Conservation (phyloP, 345 rosid species). For the Psidium friedrichsthalianum region DNA sequence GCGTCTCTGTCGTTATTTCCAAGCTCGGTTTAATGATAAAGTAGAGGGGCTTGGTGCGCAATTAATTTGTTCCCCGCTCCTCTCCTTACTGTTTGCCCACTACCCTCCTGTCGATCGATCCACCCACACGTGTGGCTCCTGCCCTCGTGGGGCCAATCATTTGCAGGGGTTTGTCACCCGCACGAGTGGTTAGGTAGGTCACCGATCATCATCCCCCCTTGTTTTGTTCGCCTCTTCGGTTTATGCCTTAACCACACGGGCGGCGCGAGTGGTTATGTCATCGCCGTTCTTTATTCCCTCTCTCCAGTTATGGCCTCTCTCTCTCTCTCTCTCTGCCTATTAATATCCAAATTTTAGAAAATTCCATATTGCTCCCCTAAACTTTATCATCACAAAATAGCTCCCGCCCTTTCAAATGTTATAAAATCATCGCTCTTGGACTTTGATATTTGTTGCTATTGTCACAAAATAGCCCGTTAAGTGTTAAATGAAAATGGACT, state of each 20-base stretch:
- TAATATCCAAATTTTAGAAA: not conserved
- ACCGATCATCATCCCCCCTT: not conserved
- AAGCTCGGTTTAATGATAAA: not conserved
- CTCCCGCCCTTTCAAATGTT: not conserved
- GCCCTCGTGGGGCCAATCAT: not conserved
- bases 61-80: not conserved
- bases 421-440: not conserved
- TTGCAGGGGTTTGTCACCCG: not conserved
- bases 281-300: not conserved
- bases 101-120: not conserved
- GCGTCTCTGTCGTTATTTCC: not conserved
- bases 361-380: not conserved
- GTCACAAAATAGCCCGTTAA: not conserved
- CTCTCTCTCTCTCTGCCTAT: not conserved
- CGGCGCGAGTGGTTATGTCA: not conserved
- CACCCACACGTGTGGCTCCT: not conserved
- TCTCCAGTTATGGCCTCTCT: not conserved
- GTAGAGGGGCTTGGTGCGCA: not conserved
- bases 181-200: slow-evolving; percentile 2
- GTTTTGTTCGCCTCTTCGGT: not conserved
- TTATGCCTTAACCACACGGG: not conserved
- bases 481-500: not conserved
- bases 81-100: not conserved
- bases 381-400: not conserved
- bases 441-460: not conserved